These are phyloP conservation scores for Herpetospermum pedunculosum DNA, from an alignment of 306 rosid species.

Conservation along the genomic window DNA sequence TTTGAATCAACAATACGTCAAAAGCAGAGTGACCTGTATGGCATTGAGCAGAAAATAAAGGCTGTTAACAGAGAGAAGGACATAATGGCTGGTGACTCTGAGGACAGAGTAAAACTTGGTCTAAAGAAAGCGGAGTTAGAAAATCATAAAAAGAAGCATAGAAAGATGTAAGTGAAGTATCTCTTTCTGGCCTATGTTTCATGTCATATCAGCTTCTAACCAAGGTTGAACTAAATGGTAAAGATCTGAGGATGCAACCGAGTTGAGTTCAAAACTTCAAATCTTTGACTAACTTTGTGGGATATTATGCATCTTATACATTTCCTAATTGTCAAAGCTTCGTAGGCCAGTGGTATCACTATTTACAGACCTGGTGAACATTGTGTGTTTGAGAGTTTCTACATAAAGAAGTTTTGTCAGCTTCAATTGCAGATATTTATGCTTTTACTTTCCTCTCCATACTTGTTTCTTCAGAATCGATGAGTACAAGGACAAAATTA, in stretches of 20 bases:
- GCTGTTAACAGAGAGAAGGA: conserved; percentile 47
- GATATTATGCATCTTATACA: not conserved
- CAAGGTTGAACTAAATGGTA: not conserved
- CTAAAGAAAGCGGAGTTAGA: conserved; percentile 45
- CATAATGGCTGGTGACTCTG: conserved; percentile 53
- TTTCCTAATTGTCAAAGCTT: not conserved
- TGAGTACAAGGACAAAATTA: conserved; percentile 65
- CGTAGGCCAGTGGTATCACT: not conserved
- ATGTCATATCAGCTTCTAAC: not conserved
- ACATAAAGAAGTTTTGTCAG: not conserved
- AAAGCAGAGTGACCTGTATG: conserved; percentile 40
- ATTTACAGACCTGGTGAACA: not conserved
- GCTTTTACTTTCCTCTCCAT: conserved; percentile 10
- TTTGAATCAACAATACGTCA: conserved; percentile 61
- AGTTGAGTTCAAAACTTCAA: not conserved
- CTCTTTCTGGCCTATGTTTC: conserved; percentile 7
- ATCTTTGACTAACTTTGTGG: not conserved
- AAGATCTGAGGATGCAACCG: not conserved
- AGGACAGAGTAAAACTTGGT: conserved; percentile 58
- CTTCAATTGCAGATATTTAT: conserved; percentile 13
- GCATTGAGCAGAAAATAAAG: conserved; percentile 54
- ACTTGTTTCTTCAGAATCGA: conserved; percentile 44
- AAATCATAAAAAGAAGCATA: conserved; percentile 51
- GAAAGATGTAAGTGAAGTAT: conserved; percentile 44
- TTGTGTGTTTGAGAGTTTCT: conserved; percentile 6